These are phyloP conservation scores for Diaporthe citri DNA, from an alignment of 2,329 filamentous ascomycete genomes.

Conservation along the genomic window DNA sequence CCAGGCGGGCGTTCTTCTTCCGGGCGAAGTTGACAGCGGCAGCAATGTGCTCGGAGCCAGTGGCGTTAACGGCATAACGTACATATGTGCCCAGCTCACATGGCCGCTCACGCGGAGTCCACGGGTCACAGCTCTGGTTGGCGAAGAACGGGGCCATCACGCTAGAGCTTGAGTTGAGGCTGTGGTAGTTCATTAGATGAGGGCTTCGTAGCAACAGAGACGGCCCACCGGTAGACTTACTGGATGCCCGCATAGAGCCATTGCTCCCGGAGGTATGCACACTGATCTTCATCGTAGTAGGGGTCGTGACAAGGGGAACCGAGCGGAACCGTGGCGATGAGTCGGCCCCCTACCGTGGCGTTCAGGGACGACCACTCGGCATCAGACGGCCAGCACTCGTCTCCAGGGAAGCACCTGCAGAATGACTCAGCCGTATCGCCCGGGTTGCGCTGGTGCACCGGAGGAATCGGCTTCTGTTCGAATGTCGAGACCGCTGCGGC, in stretches of 20 bases:
- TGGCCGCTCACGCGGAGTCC: conserved; percentile 44
- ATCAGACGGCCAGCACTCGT: conserved; percentile 62
- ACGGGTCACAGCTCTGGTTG: conserved; percentile 43
- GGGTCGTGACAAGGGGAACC: conserved; percentile 59
- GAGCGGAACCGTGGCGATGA: conserved; percentile 63
- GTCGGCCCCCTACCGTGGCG: conserved; percentile 58
- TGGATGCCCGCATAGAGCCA: conserved; percentile 56
- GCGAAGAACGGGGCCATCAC: conserved; percentile 49
- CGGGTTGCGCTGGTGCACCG: background rate
- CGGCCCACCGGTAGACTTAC: conserved; percentile 40
- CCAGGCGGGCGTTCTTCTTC: conserved; percentile 55
- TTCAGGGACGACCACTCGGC: conserved; percentile 61
- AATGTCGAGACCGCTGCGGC: background rate
- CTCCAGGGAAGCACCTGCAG: conserved; percentile 56
- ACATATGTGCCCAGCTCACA: conserved; percentile 53
- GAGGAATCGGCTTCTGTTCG: conserved; percentile 11
- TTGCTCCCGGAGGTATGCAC: conserved; percentile 49
- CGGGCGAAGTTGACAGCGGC: conserved; percentile 49
- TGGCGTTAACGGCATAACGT: conserved; percentile 44
- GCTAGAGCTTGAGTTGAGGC: conserved; percentile 47
- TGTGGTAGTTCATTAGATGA: conserved; percentile 23
- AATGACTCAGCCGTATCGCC: background rate
- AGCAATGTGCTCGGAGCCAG: conserved; percentile 39
- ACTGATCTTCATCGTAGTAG: conserved; percentile 53
- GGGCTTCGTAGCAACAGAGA: too few relatives aligned